Evolutionary conservation across 495 filamentous ascomycete species (phyloP).

Genomic region (Delitschia confertaspora): DNA sequence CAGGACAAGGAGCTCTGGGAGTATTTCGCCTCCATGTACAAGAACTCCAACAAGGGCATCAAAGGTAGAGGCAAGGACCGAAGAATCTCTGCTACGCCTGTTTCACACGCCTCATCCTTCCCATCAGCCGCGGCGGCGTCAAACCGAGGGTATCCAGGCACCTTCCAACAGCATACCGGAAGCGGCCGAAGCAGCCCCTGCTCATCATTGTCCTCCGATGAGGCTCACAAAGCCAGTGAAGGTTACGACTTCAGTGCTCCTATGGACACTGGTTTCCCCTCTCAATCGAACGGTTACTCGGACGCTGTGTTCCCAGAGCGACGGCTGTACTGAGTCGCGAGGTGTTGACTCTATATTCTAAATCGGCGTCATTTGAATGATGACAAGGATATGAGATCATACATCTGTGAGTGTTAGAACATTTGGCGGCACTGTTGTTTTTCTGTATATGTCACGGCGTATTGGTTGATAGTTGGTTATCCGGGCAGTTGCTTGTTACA

Average conservation of each 20-base stretch:
- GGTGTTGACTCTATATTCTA: too few relatives aligned
- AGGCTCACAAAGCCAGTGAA: slow-evolving; percentile 6
- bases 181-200: slow-evolving; percentile 24
- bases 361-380: too few relatives aligned
- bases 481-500: too few relatives aligned
- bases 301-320: slow-evolving; percentile 29
- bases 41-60: slow-evolving; percentile 90
- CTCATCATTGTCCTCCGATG: slow-evolving; percentile 21
- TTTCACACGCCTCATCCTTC: slow-evolving; percentile 17
- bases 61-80: slow-evolving; percentile 86
- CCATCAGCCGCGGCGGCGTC: slow-evolving; percentile 8
- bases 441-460: too few relatives aligned
- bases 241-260: slow-evolving; percentile 25
- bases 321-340: slow-evolving; percentile 26
- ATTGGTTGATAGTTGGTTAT: too few relatives aligned
- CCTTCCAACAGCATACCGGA: slow-evolving; percentile 8
- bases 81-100: slow-evolving; percentile 20
- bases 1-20: slow-evolving; percentile 74
- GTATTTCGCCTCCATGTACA: slow-evolving; percentile 82
- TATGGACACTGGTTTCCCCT: slow-evolving; percentile 11
- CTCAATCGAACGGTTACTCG: slow-evolving; percentile 13
- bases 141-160: slow-evolving; percentile 6
- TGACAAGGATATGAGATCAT: too few relatives aligned
- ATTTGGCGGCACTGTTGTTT: too few relatives aligned
- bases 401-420: too few relatives aligned